Conservation (phyloP, 768 basidiomycete species). For the Sporobolomyces phaffii region DNA sequence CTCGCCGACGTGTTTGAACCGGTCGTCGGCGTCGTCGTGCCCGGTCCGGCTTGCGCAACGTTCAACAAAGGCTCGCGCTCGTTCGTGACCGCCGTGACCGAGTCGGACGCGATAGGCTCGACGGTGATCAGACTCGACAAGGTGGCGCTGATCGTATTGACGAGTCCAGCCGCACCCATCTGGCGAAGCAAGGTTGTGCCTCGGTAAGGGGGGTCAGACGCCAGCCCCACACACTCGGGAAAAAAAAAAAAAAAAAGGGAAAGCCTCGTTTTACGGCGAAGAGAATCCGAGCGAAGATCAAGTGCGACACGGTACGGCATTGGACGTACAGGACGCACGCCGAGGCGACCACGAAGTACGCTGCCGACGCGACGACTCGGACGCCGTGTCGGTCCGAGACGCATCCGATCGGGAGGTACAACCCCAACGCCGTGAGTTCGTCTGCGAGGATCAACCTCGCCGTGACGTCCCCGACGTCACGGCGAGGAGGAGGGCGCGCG, state of each 20-base stretch:
- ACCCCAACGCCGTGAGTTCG: constrained; percentile 27
- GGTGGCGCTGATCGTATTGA: constrained; percentile 11
- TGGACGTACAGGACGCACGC: constrained; percentile 13
- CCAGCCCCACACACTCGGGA: neutral
- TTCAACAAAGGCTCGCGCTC: neutral
- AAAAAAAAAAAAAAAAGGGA: neutral
- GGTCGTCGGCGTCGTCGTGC: too few species aligned
- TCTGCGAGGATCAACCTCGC: constrained; percentile 33
- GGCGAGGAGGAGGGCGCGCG: too few species aligned
- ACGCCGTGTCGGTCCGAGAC: constrained; percentile 13
- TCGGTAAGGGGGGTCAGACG: too few species aligned
- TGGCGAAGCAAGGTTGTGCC: neutral
- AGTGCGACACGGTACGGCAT: neutral
- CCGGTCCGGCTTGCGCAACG: neutral
- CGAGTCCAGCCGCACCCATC: constrained; percentile 10
- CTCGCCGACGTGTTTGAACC: neutral
- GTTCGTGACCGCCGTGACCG: neutral
- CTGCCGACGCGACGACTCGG: neutral
- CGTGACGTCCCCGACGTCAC: constrained; percentile 10
- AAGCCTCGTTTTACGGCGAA: constrained; percentile 20
- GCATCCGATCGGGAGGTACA: constrained; percentile 27
- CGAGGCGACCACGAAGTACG: constrained; percentile 1
- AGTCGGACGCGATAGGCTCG: neutral
- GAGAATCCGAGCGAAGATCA: constrained; percentile 13
- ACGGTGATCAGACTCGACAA: neutral